Base-by-base conservation (phyloP, 768 basidiomycete genomes). In the Crucibulum laeve region DNA sequence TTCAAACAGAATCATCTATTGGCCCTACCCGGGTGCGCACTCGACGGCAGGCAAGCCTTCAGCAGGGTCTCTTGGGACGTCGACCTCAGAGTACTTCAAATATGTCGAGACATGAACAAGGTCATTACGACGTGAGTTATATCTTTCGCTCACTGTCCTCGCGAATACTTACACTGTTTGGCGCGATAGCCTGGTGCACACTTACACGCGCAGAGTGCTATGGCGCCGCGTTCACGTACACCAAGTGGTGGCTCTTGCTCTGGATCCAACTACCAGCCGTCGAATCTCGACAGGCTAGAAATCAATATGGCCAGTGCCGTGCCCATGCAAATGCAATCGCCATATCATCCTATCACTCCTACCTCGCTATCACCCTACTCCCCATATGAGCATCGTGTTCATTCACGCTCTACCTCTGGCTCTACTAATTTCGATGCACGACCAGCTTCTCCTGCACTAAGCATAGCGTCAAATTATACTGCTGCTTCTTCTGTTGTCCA, bases 371-470 rank as follows among this genome's bases (percentile, higher is more conserved):
- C 70, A 21, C 71, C 74, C 0, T 70, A 69, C 40, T 74, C 75
- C 33, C 62, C 73, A 4, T 68, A 64, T 42, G 58, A 60, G 42
- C 54, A 67, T 49, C 64, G 64, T 42, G 59, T 66, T 7, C 75
- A 78, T 52, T 71, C 76, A 30, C 67, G 75, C 41, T 70, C 74
- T 5, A 59, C 62, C 17, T 73, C 71, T 5, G 62, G 63, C 25
- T 69, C 71, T 32, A 66, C 55, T 24, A 49, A 56, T 11, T 48
- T 53, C 7, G 57, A 76, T 48, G 74, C 70, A 5, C 76, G 79
- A 37, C 72, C 78, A 14, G 66, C 73, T 5, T 87, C 86, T 0
- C 85, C 87, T 1, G 74, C 82, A 1, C 64, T 76, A 28, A 87
- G 84, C 56, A 68, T 71, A 18, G 69, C 57, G 5, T 80, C 79